phyloP scores from a whole-genome alignment of 2,329 filamentous ascomycete genomes.

The Colletotrichum sublineola region DNA sequence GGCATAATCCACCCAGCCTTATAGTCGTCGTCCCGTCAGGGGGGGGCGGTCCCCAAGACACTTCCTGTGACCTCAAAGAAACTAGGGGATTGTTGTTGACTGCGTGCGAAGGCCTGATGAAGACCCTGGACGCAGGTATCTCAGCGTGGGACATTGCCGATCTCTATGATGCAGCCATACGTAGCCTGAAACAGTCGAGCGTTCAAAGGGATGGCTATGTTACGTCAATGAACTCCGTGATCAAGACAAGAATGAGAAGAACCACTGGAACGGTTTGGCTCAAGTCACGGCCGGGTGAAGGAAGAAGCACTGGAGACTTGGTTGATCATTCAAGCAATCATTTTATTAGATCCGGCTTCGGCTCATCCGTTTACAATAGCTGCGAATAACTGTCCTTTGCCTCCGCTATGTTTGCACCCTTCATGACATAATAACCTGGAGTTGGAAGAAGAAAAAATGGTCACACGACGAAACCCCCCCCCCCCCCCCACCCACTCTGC shows the following conservation, averaged over 20 bases:
- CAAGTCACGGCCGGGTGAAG: too few relatives aligned
- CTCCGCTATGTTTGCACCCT: neutral
- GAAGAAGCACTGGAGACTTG: too few relatives aligned
- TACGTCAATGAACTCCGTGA: conserved; percentile 83
- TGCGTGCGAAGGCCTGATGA: too few relatives aligned
- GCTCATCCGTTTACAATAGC: too few relatives aligned
- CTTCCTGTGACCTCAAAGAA: conserved; percentile 78
- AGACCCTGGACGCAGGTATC: too few relatives aligned
- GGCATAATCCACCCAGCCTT: conserved; percentile 88
- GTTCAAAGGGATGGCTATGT: conserved; percentile 79
- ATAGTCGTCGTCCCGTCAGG: conserved; percentile 65
- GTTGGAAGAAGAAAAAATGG: neutral
- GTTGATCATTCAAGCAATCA: too few relatives aligned
- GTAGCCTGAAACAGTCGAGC: conserved; percentile 74
- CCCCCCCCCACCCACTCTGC: neutral
- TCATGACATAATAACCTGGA: neutral
- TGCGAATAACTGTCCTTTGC: neutral
- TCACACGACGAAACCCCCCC: neutral
- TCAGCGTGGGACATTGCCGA: too few relatives aligned
- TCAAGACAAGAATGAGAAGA: conserved; percentile 76
- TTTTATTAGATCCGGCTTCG: too few relatives aligned
- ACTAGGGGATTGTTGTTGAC: conserved; percentile 45
- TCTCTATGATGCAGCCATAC: too few relatives aligned
- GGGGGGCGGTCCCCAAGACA: conserved; percentile 70
- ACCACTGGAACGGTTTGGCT: conserved; percentile 73